A percentile compares a stretch with the other conserved stretches of the same genome.
These are phyloP conservation scores for Closterium sp. DNA, from an alignment of 139 green algal genomes.

Conservation along the genomic window DNA sequence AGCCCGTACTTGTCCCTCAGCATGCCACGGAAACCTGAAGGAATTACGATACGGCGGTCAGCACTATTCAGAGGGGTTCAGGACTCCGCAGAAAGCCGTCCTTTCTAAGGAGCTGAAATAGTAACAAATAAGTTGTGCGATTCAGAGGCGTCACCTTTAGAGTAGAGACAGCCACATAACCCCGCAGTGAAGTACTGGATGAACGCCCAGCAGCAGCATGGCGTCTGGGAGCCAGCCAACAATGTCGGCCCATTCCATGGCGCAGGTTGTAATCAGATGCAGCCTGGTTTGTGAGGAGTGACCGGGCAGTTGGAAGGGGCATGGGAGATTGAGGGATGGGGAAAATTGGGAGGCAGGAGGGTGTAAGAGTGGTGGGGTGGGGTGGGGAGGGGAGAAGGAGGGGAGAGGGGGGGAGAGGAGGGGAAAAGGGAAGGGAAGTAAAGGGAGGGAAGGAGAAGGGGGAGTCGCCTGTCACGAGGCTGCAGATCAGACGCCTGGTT, in stretches of 20 bases:
- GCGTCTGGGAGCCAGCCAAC: not conserved
- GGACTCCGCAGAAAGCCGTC: no score
- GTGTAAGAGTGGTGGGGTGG: no score
- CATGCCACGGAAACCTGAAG: slow-evolving; percentile 1
- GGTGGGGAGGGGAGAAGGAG: no score
- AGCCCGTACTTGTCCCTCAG: slow-evolving; percentile 30
- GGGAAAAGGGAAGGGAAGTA: no score
- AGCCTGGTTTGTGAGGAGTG: no score
- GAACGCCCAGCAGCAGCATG: not conserved
- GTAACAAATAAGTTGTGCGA: not conserved
- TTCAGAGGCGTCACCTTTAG: not conserved
- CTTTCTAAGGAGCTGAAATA: not conserved
- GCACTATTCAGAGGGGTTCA: no score
- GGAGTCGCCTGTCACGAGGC: no score
- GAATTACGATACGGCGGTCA: not conserved
- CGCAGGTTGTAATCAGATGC: no score
- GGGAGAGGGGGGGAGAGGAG: not conserved
- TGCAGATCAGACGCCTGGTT: no score
- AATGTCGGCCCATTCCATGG: not conserved
- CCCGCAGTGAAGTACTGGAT: not conserved
- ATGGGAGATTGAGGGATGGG: not conserved
- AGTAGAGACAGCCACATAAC: not conserved
- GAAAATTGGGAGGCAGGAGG: not conserved
- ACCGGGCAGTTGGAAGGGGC: not conserved
- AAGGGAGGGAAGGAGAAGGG: no score